Evolutionary conservation across 257 asterid genomes (phyloP).

Genomic region (Scutellaria barbata): DNA sequence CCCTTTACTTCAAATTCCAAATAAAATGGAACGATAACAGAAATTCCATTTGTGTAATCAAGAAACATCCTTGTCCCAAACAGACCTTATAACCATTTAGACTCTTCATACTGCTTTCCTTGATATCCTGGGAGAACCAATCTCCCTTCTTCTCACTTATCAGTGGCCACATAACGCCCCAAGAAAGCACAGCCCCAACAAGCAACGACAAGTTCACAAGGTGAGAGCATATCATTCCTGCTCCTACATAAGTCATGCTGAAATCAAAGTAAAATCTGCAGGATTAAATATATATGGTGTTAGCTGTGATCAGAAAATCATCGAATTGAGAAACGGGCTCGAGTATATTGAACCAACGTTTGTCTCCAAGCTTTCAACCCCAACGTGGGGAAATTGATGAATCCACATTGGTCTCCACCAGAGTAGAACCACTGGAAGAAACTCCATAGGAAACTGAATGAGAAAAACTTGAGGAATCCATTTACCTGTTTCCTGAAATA

Average conservation of each 20-base stretch:
- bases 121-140: conserved; percentile 58
- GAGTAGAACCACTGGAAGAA: conserved; percentile 90
- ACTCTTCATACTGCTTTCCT: conserved; percentile 72
- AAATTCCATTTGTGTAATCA: neutral
- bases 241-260: conserved; percentile 73
- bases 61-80: neutral
- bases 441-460: conserved; percentile 83
- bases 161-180: conserved; percentile 82
- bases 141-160: conserved; percentile 57
- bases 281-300: conserved; percentile 21
- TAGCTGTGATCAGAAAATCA: conserved; percentile 20
- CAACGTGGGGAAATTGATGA: conserved; percentile 69
- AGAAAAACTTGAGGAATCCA: conserved; percentile 75
- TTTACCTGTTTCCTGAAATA: conserved; percentile 73
- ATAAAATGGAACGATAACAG: neutral
- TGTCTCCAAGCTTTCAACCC: conserved; percentile 86
- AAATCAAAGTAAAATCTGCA: conserved; percentile 85
- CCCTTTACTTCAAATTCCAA: neutral
- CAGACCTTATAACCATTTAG: conserved; percentile 69
- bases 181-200: conserved; percentile 71
- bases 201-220: conserved; percentile 68
- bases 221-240: conserved; percentile 83
- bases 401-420: conserved; percentile 82
- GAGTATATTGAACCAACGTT: conserved; percentile 45
- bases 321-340: neutral